Base-by-base conservation (phyloP, 176 grass and related monocot genomes). In the Cenchrus americanus region DNA sequence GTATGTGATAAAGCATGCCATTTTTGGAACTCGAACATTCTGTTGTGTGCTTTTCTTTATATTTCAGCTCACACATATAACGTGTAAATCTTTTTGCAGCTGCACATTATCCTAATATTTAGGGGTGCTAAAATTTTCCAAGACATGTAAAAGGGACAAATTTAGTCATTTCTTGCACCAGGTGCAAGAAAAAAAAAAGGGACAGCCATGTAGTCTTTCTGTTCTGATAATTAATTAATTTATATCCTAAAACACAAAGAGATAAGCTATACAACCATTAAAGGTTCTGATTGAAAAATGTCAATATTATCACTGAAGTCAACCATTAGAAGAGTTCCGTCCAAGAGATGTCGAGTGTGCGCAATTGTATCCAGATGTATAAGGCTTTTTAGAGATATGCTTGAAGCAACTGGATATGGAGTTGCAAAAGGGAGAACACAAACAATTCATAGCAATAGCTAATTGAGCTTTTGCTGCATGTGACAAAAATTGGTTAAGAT, bases 401-500 rank as follows among this genome's bases (percentile, higher is more conserved):
- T 83, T 62, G 18, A 75, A 81, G 60, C 40, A 81, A 61, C 19
- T 68, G 63, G 26, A 14, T 37, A 64, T 63, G 42, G 62, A 71
- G 2, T 66, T 47, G 3, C 34, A 60, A 60, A 44, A 77, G 64
- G 0, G n/a, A 80, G 24, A 30, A 63, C 37, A 22, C 46, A 44
- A 58, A 30, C 19, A 66, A 24, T 88, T 71, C 53, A 69, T 47
- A 84, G 10, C 18, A 69, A 42, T 19, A 49, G 26, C 19, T 78
- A 78, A 62, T 30, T 1, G 0, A 49, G 0, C 60, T 60, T 57
- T 70, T 58, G 9, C 18, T 62, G 46, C 66, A 15, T 11, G 12
- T 26, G 43, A 14, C n/a, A 3, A 70, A 70, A 8, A 10, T 27
- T 27, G 7, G 18, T 14, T 18, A 26, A 87, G 40, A n/a, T 21